Evolutionary conservation across 352 stramenopile species (phyloP).

Genomic region (Thalassiosira exigua): DNA sequence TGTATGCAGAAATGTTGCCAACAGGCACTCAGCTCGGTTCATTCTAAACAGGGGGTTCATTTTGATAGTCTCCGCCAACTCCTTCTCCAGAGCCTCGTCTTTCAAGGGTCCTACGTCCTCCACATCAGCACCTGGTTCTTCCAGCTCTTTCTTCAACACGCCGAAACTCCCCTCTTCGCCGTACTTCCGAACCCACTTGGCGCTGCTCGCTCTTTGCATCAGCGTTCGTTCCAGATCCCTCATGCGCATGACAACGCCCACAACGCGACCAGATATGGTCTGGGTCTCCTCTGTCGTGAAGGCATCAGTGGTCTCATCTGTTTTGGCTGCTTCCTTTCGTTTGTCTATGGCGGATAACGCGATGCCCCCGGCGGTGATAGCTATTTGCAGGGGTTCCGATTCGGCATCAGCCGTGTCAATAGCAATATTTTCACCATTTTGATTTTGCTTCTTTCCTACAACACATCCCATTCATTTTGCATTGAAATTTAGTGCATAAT

Average conservation of each 20-base stretch:
- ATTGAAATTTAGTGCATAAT: not conserved
- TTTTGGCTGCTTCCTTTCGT: constrained; percentile 48
- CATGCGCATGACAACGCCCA: constrained; percentile 82
- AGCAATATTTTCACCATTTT: not conserved
- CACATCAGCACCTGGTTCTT: not conserved
- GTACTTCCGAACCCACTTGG: constrained; percentile 67
- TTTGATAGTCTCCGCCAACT: constrained; percentile 46
- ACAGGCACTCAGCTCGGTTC: constrained; percentile 77
- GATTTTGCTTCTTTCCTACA: no score
- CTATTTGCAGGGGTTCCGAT: constrained; percentile 64
- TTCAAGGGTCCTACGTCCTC: constrained; percentile 7
- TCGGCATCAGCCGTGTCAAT: constrained; percentile 44
- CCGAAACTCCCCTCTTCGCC: constrained; percentile 73
- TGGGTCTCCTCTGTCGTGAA: constrained; percentile 67
- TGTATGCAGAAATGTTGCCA: constrained; percentile 71
- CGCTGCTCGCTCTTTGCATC: constrained; percentile 15
- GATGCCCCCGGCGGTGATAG: constrained; percentile 65
- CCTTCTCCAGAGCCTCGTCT: constrained; percentile 42
- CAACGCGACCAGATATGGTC: constrained; percentile 72
- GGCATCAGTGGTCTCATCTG: constrained; percentile 58
- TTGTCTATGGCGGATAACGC: constrained; percentile 59
- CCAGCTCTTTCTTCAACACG: constrained; percentile 36
- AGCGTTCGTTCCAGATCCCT: constrained; percentile 67
- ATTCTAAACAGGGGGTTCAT: constrained; percentile 76
- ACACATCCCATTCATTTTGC: not conserved